Conservation (phyloP, 345 rosid genomes). For the Pistacia integerrima region DNA sequence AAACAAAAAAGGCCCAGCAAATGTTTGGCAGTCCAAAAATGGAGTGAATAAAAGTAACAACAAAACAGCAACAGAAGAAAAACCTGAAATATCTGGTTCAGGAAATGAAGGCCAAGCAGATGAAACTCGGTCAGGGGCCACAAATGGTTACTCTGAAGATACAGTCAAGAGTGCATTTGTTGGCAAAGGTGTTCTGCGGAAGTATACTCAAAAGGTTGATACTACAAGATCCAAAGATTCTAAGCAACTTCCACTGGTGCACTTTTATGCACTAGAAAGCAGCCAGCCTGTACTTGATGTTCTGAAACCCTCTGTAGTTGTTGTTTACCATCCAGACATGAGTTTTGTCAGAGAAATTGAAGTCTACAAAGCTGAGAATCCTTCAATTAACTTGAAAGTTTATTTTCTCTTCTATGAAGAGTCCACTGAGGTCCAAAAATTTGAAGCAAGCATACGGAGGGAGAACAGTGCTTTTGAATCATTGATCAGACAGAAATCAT, state of each 20-base stretch:
- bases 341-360: slow-evolving; percentile 89
- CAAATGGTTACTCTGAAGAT: slow-evolving; percentile 27
- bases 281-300: slow-evolving; percentile 78
- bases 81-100: slow-evolving; percentile 38
- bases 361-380: slow-evolving; percentile 92
- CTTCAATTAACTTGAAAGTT: slow-evolving; percentile 69
- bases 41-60: slow-evolving; percentile 32
- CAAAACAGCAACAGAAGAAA: slow-evolving; percentile 26
- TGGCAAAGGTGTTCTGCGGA: slow-evolving; percentile 25
- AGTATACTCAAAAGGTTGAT: slow-evolving; percentile 27
- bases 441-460: slow-evolving; percentile 91
- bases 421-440: slow-evolving; percentile 90
- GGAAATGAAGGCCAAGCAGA: slow-evolving; percentile 39
- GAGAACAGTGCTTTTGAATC: slow-evolving; percentile 97
- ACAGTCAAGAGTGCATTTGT: slow-evolving; percentile 12
- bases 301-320: slow-evolving; percentile 73
- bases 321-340: slow-evolving; percentile 93
- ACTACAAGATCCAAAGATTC: slow-evolving; percentile 10
- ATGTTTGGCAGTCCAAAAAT: slow-evolving; percentile 23
- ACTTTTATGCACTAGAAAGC: slow-evolving; percentile 83
- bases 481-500: slow-evolving; percentile 88
- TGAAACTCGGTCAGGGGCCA: slow-evolving; percentile 32
- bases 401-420: slow-evolving; percentile 93
- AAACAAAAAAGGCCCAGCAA: slow-evolving; percentile 40
- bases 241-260: slow-evolving; percentile 67